phyloP scores from a whole-genome alignment of 1,284 basidiomycete species.

The Retiboletus flavoniger region DNA sequence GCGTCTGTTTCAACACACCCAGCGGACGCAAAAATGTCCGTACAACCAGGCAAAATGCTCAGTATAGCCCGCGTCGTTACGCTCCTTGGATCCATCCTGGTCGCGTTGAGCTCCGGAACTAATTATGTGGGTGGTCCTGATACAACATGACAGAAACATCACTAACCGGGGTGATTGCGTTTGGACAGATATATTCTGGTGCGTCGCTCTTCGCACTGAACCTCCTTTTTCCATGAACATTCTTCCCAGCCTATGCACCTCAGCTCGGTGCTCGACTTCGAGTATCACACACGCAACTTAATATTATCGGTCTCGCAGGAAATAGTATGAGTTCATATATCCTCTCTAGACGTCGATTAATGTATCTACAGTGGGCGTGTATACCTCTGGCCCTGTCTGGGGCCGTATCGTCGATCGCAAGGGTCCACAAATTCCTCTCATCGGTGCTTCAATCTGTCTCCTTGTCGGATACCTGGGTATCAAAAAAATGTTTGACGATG shows the following conservation, averaged over 20 bases:
- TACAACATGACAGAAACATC: background rate
- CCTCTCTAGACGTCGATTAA: constrained; percentile 6
- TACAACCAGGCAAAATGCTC: constrained; percentile 8
- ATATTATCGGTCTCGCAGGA: constrained; percentile 69
- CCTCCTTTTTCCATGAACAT: background rate
- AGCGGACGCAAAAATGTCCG: constrained; percentile 14
- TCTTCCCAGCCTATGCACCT: constrained; percentile 67
- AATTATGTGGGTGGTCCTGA: constrained; percentile 59
- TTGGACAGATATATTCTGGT: constrained; percentile 34
- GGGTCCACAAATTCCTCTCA: constrained; percentile 57
- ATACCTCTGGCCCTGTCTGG: constrained; percentile 62
- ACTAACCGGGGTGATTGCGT: constrained; percentile 3
- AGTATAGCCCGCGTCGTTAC: constrained; percentile 34
- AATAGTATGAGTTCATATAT: constrained; percentile 45
- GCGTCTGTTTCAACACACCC: background rate
- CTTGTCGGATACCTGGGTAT: constrained; percentile 69
- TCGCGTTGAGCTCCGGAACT: constrained; percentile 63
- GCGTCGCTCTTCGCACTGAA: background rate
- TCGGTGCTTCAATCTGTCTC: constrained; percentile 50
- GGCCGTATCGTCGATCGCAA: constrained; percentile 65
- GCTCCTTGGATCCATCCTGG: constrained; percentile 54
- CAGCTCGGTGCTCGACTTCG: constrained; percentile 71
- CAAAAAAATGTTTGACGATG: constrained; percentile 56
- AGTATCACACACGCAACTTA: constrained; percentile 73
- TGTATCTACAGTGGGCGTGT: constrained; percentile 52